Base-by-base conservation (phyloP, 441 rosid genomes). In the Populus hybrid region DNA sequence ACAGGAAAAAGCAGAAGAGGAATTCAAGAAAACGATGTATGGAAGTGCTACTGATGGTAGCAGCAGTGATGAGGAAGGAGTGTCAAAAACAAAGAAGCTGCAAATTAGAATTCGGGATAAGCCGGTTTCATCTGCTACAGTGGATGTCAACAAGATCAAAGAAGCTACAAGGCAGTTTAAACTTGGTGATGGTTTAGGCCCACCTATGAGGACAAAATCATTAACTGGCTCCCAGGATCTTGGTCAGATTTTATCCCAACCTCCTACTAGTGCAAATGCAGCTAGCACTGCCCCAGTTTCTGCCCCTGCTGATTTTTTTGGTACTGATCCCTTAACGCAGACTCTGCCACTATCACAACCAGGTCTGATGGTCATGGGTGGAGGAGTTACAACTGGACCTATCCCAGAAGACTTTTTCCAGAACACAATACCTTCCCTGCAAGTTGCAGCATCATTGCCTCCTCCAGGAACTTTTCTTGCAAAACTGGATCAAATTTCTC, bases 351-450 rank as follows among this genome's bases (percentile, higher is more conserved):
- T 90, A 30, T 30, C 32, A 30, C 32, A 30, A 75, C 86, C 88
- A 77, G 83, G 89, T 89, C 84, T 90, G 64, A 73, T 75, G 66
- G 78, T 82, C 77, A 75, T 64, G 42, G 85, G 89, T 81, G 83
- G 24, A 28, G 93, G 92, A 73, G 84, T 83, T 77, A 72, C 90
- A 70, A 86, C 91, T 73, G 79, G 85, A 69, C 97, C 98, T 34
- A 96, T 96, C 71, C 98, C 99, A 3, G 99, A 94, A 84, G 98
- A 94, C 84, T 96, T 96, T 80, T 96, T 96, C 86, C 95, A 92
- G 77, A 88, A 96, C 75, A 96, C 99, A 71, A 86, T 93, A 77
- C 93, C 98, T 23, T 96, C 98, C 75, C 76, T 96, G 76, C 96
- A 89, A 85, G 94, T 92, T 81, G 99, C 94, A 65, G 89, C 95